Evolutionary conservation across 2,329 filamentous ascomycete genomes (phyloP).

Genomic region (Colletotrichum eremochloae): DNA sequence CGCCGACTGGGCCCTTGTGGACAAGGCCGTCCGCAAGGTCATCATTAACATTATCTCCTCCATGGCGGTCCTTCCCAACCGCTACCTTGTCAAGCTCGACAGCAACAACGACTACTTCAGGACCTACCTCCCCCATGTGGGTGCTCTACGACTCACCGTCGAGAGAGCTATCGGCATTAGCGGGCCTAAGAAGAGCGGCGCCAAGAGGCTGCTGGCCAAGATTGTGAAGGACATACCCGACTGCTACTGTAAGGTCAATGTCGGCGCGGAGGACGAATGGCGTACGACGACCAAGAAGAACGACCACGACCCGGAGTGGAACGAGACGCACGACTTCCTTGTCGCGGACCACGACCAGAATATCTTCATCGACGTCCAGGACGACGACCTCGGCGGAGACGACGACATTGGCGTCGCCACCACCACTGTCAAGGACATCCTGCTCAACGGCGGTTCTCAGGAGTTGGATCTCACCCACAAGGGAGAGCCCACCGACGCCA

Average conservation of each 20-base stretch:
- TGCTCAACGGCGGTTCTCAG: conserved; percentile 57
- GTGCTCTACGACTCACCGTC: conserved; percentile 59
- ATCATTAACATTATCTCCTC: conserved; percentile 58
- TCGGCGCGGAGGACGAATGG: conserved; percentile 60
- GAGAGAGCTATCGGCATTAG: conserved; percentile 55
- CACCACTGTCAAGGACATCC: conserved; percentile 57
- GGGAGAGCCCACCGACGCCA: conserved; percentile 52
- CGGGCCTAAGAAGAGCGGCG: conserved; percentile 50
- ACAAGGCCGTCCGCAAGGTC: conserved; percentile 58
- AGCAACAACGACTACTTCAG: conserved; percentile 61
- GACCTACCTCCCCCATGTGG: conserved; percentile 59
- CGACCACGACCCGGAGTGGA: conserved; percentile 58
- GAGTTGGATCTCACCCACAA: conserved; percentile 56
- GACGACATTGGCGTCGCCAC: conserved; percentile 59
- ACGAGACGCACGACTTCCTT: conserved; percentile 63
- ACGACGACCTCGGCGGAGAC: conserved; percentile 57
- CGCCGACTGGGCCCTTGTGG: conserved; percentile 57
- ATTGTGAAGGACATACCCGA: conserved; percentile 61
- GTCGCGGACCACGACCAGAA: conserved; percentile 59
- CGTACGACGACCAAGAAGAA: conserved; percentile 58
- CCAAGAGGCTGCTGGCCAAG: conserved; percentile 56
- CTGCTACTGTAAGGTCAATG: conserved; percentile 58
- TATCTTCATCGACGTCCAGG: conserved; percentile 57
- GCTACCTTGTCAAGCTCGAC: conserved; percentile 63
- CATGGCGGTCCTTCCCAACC: conserved; percentile 63